Conservation (phyloP, 129 eudicot genomes). For the Calendula officinalis region DNA sequence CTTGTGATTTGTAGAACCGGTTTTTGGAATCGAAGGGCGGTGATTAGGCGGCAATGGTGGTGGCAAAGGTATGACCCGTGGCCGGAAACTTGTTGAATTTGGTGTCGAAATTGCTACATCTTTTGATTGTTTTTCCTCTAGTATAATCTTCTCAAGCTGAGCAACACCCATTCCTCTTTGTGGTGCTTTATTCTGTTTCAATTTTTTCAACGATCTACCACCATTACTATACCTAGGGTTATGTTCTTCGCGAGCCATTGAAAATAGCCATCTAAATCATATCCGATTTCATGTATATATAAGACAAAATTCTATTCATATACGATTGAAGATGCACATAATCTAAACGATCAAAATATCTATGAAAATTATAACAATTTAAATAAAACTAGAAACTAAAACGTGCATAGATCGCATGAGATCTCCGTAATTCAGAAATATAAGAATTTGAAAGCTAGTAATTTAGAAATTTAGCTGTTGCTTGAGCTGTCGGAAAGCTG, state of each 20-base stretch:
- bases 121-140: constrained; percentile 55
- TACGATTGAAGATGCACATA: too few species aligned
- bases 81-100: constrained; percentile 40
- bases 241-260: constrained; percentile 62
- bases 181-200: constrained; percentile 63
- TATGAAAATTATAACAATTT: too few species aligned
- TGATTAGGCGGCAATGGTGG: constrained; percentile 32
- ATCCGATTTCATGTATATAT: constrained; percentile 8
- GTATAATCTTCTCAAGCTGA: constrained; percentile 75
- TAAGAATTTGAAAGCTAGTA: too few species aligned
- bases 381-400: too few species aligned
- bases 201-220: constrained; percentile 47
- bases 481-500: constrained; percentile 42
- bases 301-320: too few species aligned
- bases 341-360: too few species aligned
- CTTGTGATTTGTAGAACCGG: constrained; percentile 23
- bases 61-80: constrained; percentile 31
- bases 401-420: constrained; percentile 29
- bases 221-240: constrained; percentile 29
- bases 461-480: constrained; percentile 11
- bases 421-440: constrained; percentile 16
- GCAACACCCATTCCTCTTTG: constrained; percentile 97
- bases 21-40: constrained; percentile 24
- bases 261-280: constrained; percentile 30
- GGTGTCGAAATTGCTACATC: constrained; percentile 32